Evolutionary conservation across 2,329 filamentous ascomycete genomes (phyloP).

Genomic region (Chalaropsis thielavioides): DNA sequence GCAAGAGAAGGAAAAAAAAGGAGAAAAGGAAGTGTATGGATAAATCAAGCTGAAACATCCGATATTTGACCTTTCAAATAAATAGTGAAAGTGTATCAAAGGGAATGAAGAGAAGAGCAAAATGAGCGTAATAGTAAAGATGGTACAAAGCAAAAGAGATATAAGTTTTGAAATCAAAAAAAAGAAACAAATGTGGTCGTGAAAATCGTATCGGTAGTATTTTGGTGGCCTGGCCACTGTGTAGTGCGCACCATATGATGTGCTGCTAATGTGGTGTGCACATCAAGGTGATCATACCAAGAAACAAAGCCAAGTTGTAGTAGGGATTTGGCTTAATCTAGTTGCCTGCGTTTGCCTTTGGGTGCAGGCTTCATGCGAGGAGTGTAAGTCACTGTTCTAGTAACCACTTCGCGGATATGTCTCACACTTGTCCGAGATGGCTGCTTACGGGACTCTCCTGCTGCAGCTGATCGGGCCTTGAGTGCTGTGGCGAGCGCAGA

Average conservation of each 20-base stretch:
- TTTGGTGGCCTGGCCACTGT: background rate
- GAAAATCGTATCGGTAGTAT: conserved; percentile 9
- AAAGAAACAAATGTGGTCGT: conserved; percentile 11
- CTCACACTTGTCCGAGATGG: conserved; percentile 45
- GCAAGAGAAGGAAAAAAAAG: background rate
- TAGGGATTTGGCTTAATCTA: conserved; percentile 26
- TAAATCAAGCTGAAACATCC: background rate
- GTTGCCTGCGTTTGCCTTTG: conserved; percentile 80
- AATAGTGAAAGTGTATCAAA: background rate
- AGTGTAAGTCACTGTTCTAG: conserved; percentile 86
- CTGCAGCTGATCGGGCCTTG: conserved; percentile 40
- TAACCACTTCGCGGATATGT: conserved; percentile 77
- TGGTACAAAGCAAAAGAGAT: background rate
- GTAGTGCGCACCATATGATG: background rate
- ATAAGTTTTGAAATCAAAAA: conserved; percentile 6
- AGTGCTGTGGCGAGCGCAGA: conserved; percentile 34
- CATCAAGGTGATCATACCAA: conserved; percentile 13
- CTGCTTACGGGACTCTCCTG: conserved; percentile 40
- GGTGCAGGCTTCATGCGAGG: conserved; percentile 75
- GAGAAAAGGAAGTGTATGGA: conserved; percentile 3
- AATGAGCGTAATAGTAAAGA: conserved; percentile 1
- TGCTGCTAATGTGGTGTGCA: background rate
- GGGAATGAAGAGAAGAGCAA: background rate
- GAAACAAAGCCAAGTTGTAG: conserved; percentile 1
- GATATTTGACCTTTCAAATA: background rate